Evolutionary conservation across 2,329 filamentous ascomycete species (phyloP).

Genomic region (Exophiala oligosperma): DNA sequence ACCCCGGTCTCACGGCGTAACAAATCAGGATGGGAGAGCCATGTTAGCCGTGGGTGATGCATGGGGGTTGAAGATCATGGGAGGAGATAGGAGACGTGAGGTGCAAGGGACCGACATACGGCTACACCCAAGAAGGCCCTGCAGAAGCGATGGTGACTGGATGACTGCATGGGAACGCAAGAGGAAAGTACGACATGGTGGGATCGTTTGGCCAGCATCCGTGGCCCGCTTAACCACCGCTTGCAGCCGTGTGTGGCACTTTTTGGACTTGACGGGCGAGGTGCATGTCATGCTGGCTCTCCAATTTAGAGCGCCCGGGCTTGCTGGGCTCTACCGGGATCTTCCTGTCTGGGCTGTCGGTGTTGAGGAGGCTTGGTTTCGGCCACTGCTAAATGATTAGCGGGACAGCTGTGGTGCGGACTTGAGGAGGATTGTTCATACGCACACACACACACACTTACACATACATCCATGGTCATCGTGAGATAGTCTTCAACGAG

Average conservation of each 20-base stretch:
- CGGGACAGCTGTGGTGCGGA: too few species aligned
- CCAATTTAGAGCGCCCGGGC: neutral
- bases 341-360: neutral
- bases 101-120: neutral
- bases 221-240: conserved; percentile 8
- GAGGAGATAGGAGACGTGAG: neutral
- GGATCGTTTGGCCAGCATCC: conserved; percentile 18
- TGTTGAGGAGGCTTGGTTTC: neutral
- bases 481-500: too few species aligned
- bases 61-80: neutral
- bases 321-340: neutral
- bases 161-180: neutral
- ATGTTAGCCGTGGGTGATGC: neutral
- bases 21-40: neutral
- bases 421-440: too few species aligned
- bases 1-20: neutral
- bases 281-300: neutral
- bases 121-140: neutral
- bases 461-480: too few species aligned
- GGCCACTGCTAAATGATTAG: too few species aligned
- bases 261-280: too few species aligned
- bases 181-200: conserved; percentile 4
- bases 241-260: neutral
- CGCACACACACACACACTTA: too few species aligned
- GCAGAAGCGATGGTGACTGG: conserved; percentile 5